phyloP scores from a whole-genome alignment of 768 basidiomycete genomes.

The Coprinellus micaceus region DNA sequence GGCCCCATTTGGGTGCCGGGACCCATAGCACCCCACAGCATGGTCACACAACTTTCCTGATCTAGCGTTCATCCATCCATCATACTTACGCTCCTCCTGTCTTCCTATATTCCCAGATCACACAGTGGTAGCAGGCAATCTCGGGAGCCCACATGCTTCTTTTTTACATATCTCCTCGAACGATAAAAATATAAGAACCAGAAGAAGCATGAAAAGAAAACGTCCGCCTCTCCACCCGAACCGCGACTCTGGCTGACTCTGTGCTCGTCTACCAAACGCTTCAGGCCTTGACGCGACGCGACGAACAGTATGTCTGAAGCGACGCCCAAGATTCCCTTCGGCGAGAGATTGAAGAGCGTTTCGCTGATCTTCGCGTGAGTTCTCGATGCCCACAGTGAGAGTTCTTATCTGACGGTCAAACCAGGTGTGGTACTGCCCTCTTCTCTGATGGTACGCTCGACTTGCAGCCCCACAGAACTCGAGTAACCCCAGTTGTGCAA shows the following conservation, averaged over 20 bases:
- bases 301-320: not conserved
- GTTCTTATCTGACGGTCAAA: not conserved
- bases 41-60: not conserved
- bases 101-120: no score
- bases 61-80: not conserved
- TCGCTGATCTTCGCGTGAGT: conserved; percentile 85
- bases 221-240: not conserved
- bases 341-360: conserved; percentile 47
- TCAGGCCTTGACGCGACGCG: not conserved
- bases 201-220: not conserved
- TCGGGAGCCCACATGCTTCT: not conserved
- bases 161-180: not conserved
- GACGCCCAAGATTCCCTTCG: conserved; percentile 23
- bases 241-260: not conserved
- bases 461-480: not conserved
- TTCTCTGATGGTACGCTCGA: conserved; percentile 71
- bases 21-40: not conserved
- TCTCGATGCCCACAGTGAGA: not conserved
- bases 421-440: conserved; percentile 80
- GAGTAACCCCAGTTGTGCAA: conserved; percentile 5
- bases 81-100: no score
- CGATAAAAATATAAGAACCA: not conserved
- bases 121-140: not conserved
- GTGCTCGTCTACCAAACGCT: not conserved
- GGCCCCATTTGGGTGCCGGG: not conserved